Conservation (phyloP, 2,329 filamentous ascomycete genomes). For the Cephalotrichum gorgonifer region DNA sequence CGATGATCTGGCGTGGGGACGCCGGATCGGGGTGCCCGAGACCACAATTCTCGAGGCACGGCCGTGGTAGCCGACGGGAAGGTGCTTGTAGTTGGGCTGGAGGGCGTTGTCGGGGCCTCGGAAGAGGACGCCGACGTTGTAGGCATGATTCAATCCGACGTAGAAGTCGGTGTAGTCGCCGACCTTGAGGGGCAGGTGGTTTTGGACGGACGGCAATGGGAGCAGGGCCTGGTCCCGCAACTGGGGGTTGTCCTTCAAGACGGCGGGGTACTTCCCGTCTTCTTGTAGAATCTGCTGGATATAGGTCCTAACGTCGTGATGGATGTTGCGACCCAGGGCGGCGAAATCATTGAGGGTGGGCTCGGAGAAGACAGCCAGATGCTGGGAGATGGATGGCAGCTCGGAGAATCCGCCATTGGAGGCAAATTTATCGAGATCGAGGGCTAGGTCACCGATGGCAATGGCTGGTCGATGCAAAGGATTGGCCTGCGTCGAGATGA, state of each 20-base stretch:
- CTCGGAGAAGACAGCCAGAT: constrained; percentile 18
- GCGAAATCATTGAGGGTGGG: constrained; percentile 62
- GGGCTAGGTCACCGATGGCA: constrained; percentile 61
- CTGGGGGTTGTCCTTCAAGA: too few species aligned
- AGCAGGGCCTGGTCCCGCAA: too few species aligned
- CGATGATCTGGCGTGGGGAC: constrained; percentile 60
- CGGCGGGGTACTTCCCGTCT: constrained; percentile 19
- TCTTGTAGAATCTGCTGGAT: constrained; percentile 51
- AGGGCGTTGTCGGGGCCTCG: constrained; percentile 54
- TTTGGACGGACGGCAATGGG: too few species aligned
- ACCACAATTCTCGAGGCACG: constrained; percentile 60
- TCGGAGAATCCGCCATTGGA: constrained; percentile 36
- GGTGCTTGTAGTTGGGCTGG: constrained; percentile 63
- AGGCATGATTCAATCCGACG: constrained; percentile 63
- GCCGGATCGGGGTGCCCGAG: constrained; percentile 54
- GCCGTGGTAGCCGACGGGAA: constrained; percentile 66
- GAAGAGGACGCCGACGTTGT: constrained; percentile 52
- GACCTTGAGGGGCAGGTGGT: too few species aligned
- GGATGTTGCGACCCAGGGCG: constrained; percentile 57
- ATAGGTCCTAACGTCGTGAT: constrained; percentile 59
- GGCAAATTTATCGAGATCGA: constrained; percentile 46
- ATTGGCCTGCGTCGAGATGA: constrained; percentile 56
- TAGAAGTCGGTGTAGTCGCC: constrained; percentile 71
- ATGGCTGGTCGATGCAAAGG: constrained; percentile 52
- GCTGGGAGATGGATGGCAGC: constrained; percentile 25